Evolutionary conservation across 2,329 filamentous ascomycete genomes (phyloP).

Genomic region (Blastomyces silverae): DNA sequence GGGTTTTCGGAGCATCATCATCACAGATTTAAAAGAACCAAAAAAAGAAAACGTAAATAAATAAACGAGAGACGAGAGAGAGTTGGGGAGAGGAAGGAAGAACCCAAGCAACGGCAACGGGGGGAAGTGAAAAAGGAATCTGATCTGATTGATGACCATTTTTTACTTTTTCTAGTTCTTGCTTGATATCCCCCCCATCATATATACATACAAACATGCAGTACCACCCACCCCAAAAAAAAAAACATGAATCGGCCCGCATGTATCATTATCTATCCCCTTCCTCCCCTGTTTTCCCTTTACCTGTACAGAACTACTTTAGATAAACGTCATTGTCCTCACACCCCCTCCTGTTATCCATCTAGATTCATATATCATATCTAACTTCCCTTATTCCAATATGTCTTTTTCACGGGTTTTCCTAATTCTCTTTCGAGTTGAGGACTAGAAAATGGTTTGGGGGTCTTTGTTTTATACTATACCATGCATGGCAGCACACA

Average conservation of each 20-base stretch:
- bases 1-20: neutral
- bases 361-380: constrained; percentile 8
- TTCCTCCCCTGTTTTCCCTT: neutral
- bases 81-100: neutral
- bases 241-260: constrained; percentile 7
- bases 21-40: neutral
- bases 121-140: neutral
- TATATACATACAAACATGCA: neutral
- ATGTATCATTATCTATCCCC: constrained; percentile 6
- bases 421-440: neutral
- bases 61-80: neutral
- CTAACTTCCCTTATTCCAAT: neutral
- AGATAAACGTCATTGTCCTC: neutral
- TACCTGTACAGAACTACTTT: constrained; percentile 8
- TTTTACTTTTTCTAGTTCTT: neutral
- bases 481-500: neutral
- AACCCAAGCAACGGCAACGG: neutral
- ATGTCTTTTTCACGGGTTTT: neutral
- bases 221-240: neutral
- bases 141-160: neutral
- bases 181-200: neutral
- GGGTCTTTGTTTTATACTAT: neutral
- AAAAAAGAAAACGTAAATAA: neutral
- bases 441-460: neutral
- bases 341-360: neutral